phyloP scores from a whole-genome alignment of 2,329 filamentous ascomycete genomes.

The Fusarium sulawesiense region DNA sequence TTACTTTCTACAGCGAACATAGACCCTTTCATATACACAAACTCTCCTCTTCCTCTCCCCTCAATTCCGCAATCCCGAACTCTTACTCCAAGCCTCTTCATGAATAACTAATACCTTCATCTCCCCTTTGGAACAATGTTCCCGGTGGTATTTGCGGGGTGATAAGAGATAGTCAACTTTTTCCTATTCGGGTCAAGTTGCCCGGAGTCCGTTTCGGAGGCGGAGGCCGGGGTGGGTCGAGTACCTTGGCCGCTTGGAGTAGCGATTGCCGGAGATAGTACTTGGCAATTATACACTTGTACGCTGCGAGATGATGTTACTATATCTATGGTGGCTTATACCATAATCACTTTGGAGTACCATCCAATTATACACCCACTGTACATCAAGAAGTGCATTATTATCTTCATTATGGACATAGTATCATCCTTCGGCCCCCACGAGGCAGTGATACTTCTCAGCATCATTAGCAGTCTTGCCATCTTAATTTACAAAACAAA shows the following conservation, averaged over 20 bases:
- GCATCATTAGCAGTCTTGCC: slow-evolving; percentile 15
- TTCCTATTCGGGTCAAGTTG: slow-evolving; percentile 37
- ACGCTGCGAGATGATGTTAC: neutral
- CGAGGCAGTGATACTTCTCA: slow-evolving; percentile 25
- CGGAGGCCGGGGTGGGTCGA: slow-evolving; percentile 14
- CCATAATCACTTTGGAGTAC: neutral
- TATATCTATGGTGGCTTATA: slow-evolving; percentile 25
- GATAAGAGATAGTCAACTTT: slow-evolving; percentile 35
- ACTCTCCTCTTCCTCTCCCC: neutral
- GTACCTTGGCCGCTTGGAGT: slow-evolving; percentile 27
- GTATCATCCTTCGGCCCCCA: neutral
- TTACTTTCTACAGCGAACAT: too few species aligned
- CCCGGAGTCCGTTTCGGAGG: slow-evolving; percentile 12
- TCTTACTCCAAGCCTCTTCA: neutral
- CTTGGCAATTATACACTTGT: neutral
- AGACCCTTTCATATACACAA: slow-evolving; percentile 27
- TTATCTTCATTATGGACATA: slow-evolving; percentile 7
- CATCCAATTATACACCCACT: neutral
- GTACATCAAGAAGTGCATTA: neutral
- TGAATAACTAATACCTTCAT: neutral
- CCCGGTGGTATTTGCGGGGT: slow-evolving; percentile 12
- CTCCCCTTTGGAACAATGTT: slow-evolving; percentile 37
- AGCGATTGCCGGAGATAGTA: slow-evolving; percentile 17
- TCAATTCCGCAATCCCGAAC: neutral
- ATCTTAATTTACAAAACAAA: slow-evolving; percentile 27